Base-by-base conservation (phyloP, 2,329 filamentous ascomycete species). In the Fusarium solani-melongenae region DNA sequence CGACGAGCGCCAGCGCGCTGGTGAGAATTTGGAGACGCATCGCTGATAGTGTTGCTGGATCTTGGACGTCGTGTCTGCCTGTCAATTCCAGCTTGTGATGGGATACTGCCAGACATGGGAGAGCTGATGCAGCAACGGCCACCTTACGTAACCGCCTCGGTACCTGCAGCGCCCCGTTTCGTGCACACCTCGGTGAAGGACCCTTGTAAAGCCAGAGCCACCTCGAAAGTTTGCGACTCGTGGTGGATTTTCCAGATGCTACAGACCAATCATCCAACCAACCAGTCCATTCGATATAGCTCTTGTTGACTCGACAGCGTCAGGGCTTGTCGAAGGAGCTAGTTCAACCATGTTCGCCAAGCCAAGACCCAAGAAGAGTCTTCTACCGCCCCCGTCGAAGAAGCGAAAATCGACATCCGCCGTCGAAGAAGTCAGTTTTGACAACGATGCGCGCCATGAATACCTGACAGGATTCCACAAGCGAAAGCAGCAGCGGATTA, bases 381-480 rank as follows among this genome's bases (percentile, higher is more conserved):
- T 84, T 14, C 88, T 93, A 62, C 87, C 88, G 17, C 88, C 89
- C 1, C 87, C 87, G 14, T 85, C 84, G n/a, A 94, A 93, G 83
- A 92, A 91, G 79, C 87, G 93, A 73, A 94, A 93, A 81, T 82
- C 83, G 70, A 80, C 87, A 15, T 85, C 86, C 53, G 84, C 86
- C 41, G 86, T 94, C 69, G 94, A 95, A 79, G 94, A 97, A 81
- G 92, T 99, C 82, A 90, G 86, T 61, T 99, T 98, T 84, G 95
- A 99, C 84, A 85, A 88, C 70, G 87, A 88, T 70, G 93, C 93
- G 53, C 92, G 96, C 73, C 86, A 93, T 73, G 95, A 98, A 79
- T 99, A 94, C 81, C 88, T 99, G 66, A 98, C 95, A 0, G 96
- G 96, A 4, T 99, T 99, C 84, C 95, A 96, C 86, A 99, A 98